Evolutionary conservation across 1,284 basidiomycete species (phyloP), one percentile per base, ranked within the genome.

Genomic region (Ustilago vetiveriae): DNA sequence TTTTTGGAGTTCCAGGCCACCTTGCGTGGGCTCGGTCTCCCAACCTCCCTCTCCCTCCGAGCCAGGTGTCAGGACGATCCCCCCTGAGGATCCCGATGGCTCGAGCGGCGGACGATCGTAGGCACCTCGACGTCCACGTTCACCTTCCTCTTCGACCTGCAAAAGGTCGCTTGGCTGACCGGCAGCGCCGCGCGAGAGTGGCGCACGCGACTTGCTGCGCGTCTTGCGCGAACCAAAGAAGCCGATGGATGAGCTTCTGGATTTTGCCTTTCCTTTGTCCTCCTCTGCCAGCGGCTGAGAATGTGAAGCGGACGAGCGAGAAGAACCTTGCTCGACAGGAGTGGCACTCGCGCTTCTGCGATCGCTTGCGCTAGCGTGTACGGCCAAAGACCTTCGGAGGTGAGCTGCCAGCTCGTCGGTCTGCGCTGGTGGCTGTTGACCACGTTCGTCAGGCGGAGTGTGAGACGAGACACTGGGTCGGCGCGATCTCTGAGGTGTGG

Each of bases 1-100:
- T 33, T 79, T 81, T 17, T 63, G 66, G 26, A 82, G 62, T 27
- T 76, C 74, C 1, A 82, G 43, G 2, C 80, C 80, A n/a, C 72
- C 59, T 17, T 72, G 70, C 6, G 41, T 30, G 10, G 56, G 51
- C 26, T 63, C 66, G 3, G 50, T 57, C 24, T 74, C 66, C 47
- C 52, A 64, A 2, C 57, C 64, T 17, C 41, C 41, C 16, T 64
- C 64, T 3, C 40, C 29, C 49, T 65, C 66, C 10, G 69, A 72
- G 4, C 65, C 65, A 8, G 67, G 71, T 4, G 64, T 55, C 35
- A 63, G 47, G 5, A 49, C 59, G 6, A 59, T 33, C 2, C 41
- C 43, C 16, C 54, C 51, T 0, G 54, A 58, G 3, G 64, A 58
- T 4, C 47, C 52, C 1, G 53, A 57, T 4, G 36, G 42, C 23